Base-by-base conservation (phyloP, 192 early-diverging fungal species). In the Linnemannia hyalina region DNA sequence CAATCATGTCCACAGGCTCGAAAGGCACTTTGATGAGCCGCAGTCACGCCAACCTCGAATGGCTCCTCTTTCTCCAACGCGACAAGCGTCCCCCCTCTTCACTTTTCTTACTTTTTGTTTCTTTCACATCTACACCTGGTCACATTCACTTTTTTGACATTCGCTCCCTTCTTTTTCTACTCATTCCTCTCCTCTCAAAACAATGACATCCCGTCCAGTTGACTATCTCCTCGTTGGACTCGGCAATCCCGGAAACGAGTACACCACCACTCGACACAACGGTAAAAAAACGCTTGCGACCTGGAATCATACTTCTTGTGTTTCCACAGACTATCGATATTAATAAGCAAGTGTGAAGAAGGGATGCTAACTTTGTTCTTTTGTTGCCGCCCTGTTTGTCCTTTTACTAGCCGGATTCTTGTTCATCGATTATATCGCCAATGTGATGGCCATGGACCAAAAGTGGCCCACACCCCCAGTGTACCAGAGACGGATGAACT, bases 351-450 rank as follows among this genome's bases (percentile, higher is more conserved):
- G 26, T 46, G 16, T 22, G 41, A n/a, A 47, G 68, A 41, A 0
- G 22, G 55, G 29, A 44, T 52, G 22, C 23, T 73, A 0, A 63
- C 32, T 26, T 44, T n/a, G 16, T 52, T 18, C 5, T 15, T 15
- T 26, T 41, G 26, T 38, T 40, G 15, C 22, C 32, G 16, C 42
- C 26, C 32, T 10, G 0, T 52, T 76, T 65, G 20, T 16, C 7
- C 36, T 6, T 35, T 26, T 42, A 16, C 35, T 36, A 92, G 93
- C 90, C 36, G 93, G 93, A 6, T 91, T 82, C 63, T 87, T 93
- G 38, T 92, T 93, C 78, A 88, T 89, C 38, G 90, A 94, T 63
- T 94, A 94, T 70, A 81, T 94, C 11, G 88, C 93, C 35, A 94
- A 93, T 76, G 91, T 88, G n/a, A 88, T 94, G 63, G 82, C 89